Evolutionary conservation across 2,329 filamentous ascomycete species (phyloP), one percentile per base, ranked within the genome.

Genomic region (Pseudopyricularia javanii): DNA sequence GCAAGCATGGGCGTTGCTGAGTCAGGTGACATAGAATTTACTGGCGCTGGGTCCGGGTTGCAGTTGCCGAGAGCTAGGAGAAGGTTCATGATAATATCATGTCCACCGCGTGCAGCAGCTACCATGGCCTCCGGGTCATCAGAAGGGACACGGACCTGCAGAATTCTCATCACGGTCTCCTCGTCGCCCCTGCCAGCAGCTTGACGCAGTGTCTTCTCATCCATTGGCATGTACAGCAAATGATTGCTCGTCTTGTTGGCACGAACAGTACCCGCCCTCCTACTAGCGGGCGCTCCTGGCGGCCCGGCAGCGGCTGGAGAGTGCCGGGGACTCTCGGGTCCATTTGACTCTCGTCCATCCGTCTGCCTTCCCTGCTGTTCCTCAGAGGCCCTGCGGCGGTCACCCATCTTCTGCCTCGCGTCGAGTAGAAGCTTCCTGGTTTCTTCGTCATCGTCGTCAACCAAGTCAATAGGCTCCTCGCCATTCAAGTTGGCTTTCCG

Each of bases 1-100:
- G 91, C 90, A 35, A 96, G 78, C 74, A 98, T 94, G 1, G 93
- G 93, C 1, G 91, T 97, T 51, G 91, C 86, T 61, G 87, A 84
- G 54, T 93, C 90, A 43, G 76, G 69, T 28, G 75, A 73, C 54
- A 79, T 73, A 30, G 76, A 75, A 8, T 73, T 62, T 48, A 90
- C 68, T 12, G 87, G 80, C 7, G 78, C 73, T 32, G 89, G 89
- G 60, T 93, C 88, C 0, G 79, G 74, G 52, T 80, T 79, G 12
- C 78, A 78, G 49, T 76, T 73, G 3, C 85, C 85, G 58, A 89
- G 71, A 8, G 84, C 85, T 43, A 89, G 68, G 50, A 90, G 68
- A 28, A 95, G 78, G 62, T 91, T 88, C 56, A 95, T 81, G 24
- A 95, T 86, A 54, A 91, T 81, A 60, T 91, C 84, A 62, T 98